phyloP scores from a whole-genome alignment of 202 grass and related monocot species.

The Elaeis oleifera region DNA sequence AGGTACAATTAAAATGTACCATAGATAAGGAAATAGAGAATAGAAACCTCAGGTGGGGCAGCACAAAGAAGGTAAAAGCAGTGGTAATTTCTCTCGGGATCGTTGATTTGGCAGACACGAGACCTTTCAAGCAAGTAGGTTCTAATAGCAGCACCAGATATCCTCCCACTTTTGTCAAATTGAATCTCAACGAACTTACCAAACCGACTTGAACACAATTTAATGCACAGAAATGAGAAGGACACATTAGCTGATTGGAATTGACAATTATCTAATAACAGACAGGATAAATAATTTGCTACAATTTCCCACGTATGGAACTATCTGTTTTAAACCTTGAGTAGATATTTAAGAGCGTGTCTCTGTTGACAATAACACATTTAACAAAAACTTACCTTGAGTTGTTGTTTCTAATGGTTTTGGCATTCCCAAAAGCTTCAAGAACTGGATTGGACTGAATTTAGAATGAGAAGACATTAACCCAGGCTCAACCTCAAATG shows the following conservation, averaged over 20 bases:
- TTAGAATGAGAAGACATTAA: constrained; percentile 23
- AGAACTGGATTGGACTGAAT: constrained; percentile 99
- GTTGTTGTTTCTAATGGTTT: constrained; percentile 96
- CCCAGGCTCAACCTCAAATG: constrained; percentile 13
- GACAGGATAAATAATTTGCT: background rate
- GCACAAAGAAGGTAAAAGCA: constrained; percentile 97
- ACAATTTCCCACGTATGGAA: constrained; percentile 1
- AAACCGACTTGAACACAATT: constrained; percentile 65
- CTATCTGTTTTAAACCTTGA: background rate
- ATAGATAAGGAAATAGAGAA: constrained; percentile 15
- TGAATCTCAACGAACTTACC: constrained; percentile 99
- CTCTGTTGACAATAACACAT: too few relatives aligned
- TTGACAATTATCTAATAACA: background rate
- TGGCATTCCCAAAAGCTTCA: constrained; percentile 99
- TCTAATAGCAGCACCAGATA: constrained; percentile 97
- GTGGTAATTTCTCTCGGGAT: constrained; percentile 97
- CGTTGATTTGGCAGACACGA: constrained; percentile 95
- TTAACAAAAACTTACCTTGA: constrained; percentile 60
- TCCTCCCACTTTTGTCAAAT: constrained; percentile 92
- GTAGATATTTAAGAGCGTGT: constrained; percentile 3
- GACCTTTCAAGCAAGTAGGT: constrained; percentile 99
- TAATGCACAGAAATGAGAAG: constrained; percentile 20
- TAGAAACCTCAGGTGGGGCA: constrained; percentile 70
- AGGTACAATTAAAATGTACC: constrained; percentile 4
- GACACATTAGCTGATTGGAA: constrained; percentile 23